Evolutionary conservation across 2,329 filamentous ascomycete species (phyloP).

Genomic region (Dryadomyces quercivorus): DNA sequence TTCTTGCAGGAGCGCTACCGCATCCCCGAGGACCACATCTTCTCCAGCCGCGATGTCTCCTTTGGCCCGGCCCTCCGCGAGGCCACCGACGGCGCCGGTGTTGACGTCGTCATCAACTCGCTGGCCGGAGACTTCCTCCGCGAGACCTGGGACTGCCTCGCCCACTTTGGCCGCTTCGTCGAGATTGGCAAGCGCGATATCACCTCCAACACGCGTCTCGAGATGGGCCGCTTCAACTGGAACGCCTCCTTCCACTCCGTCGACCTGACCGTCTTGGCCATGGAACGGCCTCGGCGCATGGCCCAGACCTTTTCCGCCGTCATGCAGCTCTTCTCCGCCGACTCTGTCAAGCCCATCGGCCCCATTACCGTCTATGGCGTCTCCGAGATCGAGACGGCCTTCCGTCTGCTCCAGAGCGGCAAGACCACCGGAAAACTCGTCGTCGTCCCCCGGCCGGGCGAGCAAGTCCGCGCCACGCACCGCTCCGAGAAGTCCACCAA

Average conservation of each 20-base stretch:
- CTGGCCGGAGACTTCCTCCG: constrained; percentile 23
- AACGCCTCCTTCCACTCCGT: constrained; percentile 34
- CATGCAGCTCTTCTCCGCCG: too few species aligned
- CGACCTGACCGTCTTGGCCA: constrained; percentile 18
- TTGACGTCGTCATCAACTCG: constrained; percentile 29
- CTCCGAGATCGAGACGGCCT: neutral
- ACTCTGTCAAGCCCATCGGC: neutral
- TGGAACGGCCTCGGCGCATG: neutral
- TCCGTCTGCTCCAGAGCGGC: neutral
- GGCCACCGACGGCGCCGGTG: constrained; percentile 19
- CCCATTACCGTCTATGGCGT: neutral
- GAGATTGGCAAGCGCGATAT: constrained; percentile 6
- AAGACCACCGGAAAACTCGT: neutral
- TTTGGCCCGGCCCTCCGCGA: constrained; percentile 20
- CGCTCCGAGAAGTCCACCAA: neutral
- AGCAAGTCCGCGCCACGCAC: constrained; percentile 13
- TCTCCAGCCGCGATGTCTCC: constrained; percentile 19
- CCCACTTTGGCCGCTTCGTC: constrained; percentile 18
- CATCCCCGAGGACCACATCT: constrained; percentile 24
- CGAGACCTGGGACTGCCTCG: constrained; percentile 30
- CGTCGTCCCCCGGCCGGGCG: neutral
- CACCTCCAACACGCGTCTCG: constrained; percentile 1
- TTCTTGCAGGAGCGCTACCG: constrained; percentile 24
- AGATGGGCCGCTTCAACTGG: constrained; percentile 21
- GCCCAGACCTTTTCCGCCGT: neutral